Base-by-base conservation (phyloP, 2,329 filamentous ascomycete species). In the Lasiodiplodia sp. region DNA sequence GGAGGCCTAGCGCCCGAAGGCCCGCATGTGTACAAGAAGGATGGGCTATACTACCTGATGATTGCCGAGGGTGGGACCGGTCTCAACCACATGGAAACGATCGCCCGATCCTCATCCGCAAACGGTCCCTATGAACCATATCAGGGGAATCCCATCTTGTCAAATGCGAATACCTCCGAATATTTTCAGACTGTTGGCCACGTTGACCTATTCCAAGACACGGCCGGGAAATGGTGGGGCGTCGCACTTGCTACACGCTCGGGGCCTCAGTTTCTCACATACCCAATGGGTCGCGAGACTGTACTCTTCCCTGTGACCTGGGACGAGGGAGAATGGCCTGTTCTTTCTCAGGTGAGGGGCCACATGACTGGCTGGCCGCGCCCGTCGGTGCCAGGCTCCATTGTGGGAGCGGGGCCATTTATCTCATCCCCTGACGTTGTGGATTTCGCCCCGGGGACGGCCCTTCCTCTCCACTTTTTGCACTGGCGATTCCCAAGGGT, bases 401-500 rank as follows among this genome's bases (percentile, higher is more conserved):
- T 83, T 2, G 77, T 78, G 7, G 83, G 83, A 4, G 63, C 76
- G 53, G 80, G 85, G 31, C 82, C 83, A 6, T 82, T 78, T 70
- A 82, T 81, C 68, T 73, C 76, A 8, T 79, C 79, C 14, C 78
- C 79, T 2, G 86, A 88, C 71, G 70, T 73, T 10, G 76, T 86
- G 55, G 79, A 83, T 28, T 88, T 89, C 72, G 70, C 76, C 8
- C 79, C 82, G 0, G 79, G 79, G 0, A 80, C 80, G 0, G 71
- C 73, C 0, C 75, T 89, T 0, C 87, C 87, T 3, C 79, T 79
- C 0, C 85, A 89, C 72, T 86, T 90, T 70, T 82, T 86, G 1
- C 81, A 87, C 79, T 88, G 87, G 81, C 81, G 88, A 4, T 85
- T 83, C 12, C 87, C 87, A 1, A 79, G 81, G 37, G 72, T 79